Conservation (phyloP, 169 alveolate genomes). For the Blepharisma undulans region DNA sequence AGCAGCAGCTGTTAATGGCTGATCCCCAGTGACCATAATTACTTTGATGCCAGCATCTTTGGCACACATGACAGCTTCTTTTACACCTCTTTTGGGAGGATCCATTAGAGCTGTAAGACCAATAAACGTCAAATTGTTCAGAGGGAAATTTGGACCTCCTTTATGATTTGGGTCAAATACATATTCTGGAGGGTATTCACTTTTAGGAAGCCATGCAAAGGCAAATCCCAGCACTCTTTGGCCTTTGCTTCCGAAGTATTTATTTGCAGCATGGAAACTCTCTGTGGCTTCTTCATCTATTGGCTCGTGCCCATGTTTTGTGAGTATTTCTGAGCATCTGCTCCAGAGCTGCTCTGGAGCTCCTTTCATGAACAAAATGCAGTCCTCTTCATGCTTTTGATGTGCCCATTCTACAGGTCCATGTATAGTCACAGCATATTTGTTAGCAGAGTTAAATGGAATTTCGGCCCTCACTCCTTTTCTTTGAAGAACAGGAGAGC, state of each 20-base stretch:
- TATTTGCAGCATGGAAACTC: slow-evolving; percentile 42
- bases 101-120: slow-evolving; percentile 81
- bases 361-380: slow-evolving; percentile 47
- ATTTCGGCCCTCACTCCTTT: slow-evolving; percentile 42
- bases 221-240: slow-evolving; percentile 68
- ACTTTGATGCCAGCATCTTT: slow-evolving; percentile 87
- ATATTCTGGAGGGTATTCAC: background rate
- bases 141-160: slow-evolving; percentile 67
- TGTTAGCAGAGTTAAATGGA: slow-evolving; percentile 62
- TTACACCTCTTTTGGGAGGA: slow-evolving; percentile 85
- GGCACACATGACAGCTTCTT: slow-evolving; percentile 74
- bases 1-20: slow-evolving; percentile 86
- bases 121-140: slow-evolving; percentile 69
- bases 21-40: slow-evolving; percentile 88
- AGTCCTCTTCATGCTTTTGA: slow-evolving; percentile 8
- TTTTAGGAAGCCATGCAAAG: slow-evolving; percentile 32
- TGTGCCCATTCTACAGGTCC: slow-evolving; percentile 19
- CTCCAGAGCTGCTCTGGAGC: slow-evolving; percentile 60
- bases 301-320: background rate
- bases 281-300: slow-evolving; percentile 33
- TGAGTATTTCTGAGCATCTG: slow-evolving; percentile 14
- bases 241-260: slow-evolving; percentile 51
- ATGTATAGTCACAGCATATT: slow-evolving; percentile 61
- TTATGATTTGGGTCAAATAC: background rate
- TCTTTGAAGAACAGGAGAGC: slow-evolving; percentile 38